These are phyloP conservation scores for Mucor saturninus DNA, from an alignment of 371 early-diverging fungal genomes.

Conservation along the genomic window DNA sequence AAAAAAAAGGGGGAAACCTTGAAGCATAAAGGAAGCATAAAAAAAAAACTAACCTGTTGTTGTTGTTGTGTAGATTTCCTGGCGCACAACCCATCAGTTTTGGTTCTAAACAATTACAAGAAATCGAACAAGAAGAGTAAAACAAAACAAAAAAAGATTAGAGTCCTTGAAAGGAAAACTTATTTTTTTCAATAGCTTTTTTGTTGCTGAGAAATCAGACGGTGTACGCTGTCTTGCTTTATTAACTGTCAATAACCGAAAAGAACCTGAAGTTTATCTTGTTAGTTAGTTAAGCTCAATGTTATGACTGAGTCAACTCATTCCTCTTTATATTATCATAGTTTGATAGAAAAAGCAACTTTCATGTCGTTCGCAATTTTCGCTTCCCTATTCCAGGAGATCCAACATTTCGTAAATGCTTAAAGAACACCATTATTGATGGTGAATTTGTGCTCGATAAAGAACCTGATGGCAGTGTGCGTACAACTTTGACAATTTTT, in stretches of 20 bases:
- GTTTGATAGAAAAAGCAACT: conserved; percentile 91
- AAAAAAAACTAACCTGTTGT: conserved; percentile 4
- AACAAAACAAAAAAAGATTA: conserved; percentile 44
- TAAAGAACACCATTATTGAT: conserved; percentile 85
- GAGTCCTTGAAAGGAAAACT: neutral
- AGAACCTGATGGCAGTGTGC: conserved; percentile 65
- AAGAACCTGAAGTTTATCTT: conserved; percentile 66
- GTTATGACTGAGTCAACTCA: too few relatives aligned
- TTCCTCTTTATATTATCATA: conserved; percentile 31
- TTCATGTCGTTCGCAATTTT: conserved; percentile 65
- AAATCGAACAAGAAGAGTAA: conserved; percentile 79
- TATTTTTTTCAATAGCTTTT: conserved; percentile 63
- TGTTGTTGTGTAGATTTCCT: conserved; percentile 62
- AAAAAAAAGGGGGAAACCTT: too few relatives aligned
- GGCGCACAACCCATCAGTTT: conserved; percentile 98
- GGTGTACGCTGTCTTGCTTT: conserved; percentile 91
- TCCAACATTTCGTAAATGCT: conserved; percentile 50
- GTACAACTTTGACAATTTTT: conserved; percentile 9
- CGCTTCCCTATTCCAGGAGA: conserved; percentile 71
- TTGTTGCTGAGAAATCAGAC: conserved; percentile 98
- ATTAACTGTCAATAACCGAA: conserved; percentile 48
- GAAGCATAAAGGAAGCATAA: too few relatives aligned
- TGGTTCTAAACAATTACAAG: conserved; percentile 66
- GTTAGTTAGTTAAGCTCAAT: conserved; percentile 48
- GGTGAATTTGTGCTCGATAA: conserved; percentile 89